Base-by-base conservation (phyloP, 2,329 filamentous ascomycete genomes). In the Thielaviopsis euricoi region DNA sequence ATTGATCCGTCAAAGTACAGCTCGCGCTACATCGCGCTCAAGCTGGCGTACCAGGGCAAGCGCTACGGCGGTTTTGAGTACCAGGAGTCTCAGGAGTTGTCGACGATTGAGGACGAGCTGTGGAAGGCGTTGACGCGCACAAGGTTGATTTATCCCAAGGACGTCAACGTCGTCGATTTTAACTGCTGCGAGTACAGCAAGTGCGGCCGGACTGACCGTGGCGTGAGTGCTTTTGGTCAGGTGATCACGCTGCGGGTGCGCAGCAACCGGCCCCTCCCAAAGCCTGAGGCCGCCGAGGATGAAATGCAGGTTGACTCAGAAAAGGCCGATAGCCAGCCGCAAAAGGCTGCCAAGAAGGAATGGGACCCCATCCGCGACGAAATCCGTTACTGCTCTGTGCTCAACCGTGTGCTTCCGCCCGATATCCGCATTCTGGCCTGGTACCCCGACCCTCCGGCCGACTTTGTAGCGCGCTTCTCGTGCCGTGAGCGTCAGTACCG, bases 211-310 rank as follows among this genome's bases (percentile, higher is more conserved):
- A 98, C 93, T 19, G 93, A 98, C 68, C 78, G 83, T 57, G 93
- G 93, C 13, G 93, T 98, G 40, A 96, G 89, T 70, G 90, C 93
- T 2, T 98, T 98, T 72, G 93, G 93, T 0, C 93, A 98, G 73
- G 93, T 98, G 59, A 82, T 98, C 66, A 86, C 83, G 0, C 72
- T 98, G 48, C 75, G 85, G 58, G 83, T 98, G 17, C 77, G 91
- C 67, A 96, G 90, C 70, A 86, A 86, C 64, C 74, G 79, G 63
- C 88, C 88, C 1, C 66, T 84, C 55, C 23, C 56, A 12, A 50
- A 50, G 40, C 4, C 60, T 52, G 62, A 65, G 6, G 63, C 60
- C 23, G 60, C 61, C 4, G 57, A 49, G 13, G 57, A 53, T 33
- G 54, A 56, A 13, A 58, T 50, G 50, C 62, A 52, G 19, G 25